Evolutionary conservation across 1,284 basidiomycete genomes (phyloP), one percentile per base, ranked within the genome.

Genomic region (Apiotrichum gracile): DNA sequence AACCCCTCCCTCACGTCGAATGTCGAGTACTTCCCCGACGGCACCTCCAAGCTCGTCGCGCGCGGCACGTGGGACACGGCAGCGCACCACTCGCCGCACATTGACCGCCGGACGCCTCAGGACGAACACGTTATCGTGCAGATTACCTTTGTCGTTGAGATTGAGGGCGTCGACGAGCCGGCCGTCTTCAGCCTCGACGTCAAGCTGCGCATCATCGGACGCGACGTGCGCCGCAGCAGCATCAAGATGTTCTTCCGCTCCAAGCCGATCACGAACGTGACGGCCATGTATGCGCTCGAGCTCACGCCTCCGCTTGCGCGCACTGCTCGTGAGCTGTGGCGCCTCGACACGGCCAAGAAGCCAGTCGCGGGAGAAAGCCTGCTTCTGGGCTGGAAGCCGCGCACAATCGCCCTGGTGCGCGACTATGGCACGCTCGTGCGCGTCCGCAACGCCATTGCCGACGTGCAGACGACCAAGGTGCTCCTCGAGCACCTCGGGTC

Each of bases 21-120:
- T 12, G 77, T 87, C 13, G 83, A 86, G 56, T 88, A 86, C 77
- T 85, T 79, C 62, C 79, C 86, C 1, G 90, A 96, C 73, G 92
- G 91, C 1, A 88, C 87, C 3, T 85, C 87, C 5, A 73, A 73
- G 8, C 74, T 94, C 41, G 76, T 78, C 27, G 85, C 84, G 6
- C 81, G 84, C 48, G 86, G 86, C 0, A 78, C 88, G 5, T 98
- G 94, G 94, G 96, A 98, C 75, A 90, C 89, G 3, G 90, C 91
- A 55, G 79, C 91, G 7, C 94, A 97, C 74, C 85, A 92, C 64
- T 92, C 89, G 5, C 73, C 84, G 17, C 78, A 93, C 49, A 80
- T 98, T 55, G 94, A 97, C 72, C 82, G 86, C 17, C 84, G 90
- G 22, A 97, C 94, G 1, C 79, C 82, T 1, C 69, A 82, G 5